These are phyloP conservation scores for Telfairia occidentalis DNA, from an alignment of 331 rosid species.

Conservation along the genomic window DNA sequence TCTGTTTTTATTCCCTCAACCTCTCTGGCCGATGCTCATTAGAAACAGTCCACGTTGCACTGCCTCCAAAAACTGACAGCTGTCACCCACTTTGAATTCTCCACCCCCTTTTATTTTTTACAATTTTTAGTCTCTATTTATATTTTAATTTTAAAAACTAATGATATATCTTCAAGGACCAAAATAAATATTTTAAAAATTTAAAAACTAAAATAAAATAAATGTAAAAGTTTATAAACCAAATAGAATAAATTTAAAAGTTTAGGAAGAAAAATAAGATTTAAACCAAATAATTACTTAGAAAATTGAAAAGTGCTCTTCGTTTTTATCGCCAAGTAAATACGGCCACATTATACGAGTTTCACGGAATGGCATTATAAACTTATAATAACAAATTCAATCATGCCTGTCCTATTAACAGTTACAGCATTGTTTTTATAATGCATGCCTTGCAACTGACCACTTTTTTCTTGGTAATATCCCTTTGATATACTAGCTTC, in stretches of 20 bases:
- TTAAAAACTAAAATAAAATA: too few species aligned
- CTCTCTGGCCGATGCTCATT: constrained; percentile 7
- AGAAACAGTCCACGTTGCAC: background rate
- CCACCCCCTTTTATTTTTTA: background rate
- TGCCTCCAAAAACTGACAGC: background rate
- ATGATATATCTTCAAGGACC: too few species aligned
- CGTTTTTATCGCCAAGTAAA: background rate
- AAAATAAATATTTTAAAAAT: too few species aligned
- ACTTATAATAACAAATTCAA: background rate
- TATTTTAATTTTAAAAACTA: too few species aligned
- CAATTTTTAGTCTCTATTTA: too few species aligned
- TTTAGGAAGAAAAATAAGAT: too few species aligned
- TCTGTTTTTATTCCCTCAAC: background rate
- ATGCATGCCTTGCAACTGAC: background rate
- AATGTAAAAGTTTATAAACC: too few species aligned
- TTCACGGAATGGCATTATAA: background rate
- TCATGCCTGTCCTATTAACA: background rate
- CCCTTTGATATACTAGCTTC: background rate
- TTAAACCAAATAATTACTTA: background rate
- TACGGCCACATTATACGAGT: background rate
- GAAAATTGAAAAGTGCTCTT: background rate
- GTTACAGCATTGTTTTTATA: background rate
- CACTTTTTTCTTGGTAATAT: background rate
- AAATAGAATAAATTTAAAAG: too few species aligned
- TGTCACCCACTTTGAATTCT: constrained; percentile 10